Base-by-base conservation (phyloP, 1,284 basidiomycete species). In the Singerocomus rubriflavus region DNA sequence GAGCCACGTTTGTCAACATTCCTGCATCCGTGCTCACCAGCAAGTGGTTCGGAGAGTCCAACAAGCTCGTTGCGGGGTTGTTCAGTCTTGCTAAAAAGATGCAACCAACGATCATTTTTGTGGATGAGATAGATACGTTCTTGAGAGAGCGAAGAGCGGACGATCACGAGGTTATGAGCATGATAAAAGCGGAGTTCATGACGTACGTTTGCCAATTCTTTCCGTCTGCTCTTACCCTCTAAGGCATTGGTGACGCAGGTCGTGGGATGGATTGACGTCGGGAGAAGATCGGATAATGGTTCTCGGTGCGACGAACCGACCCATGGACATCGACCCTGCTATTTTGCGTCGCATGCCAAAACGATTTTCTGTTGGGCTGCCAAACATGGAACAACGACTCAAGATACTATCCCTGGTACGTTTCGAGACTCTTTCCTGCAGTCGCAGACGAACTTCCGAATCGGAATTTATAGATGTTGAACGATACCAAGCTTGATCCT, bases 151-250 rank as follows among this genome's bases (percentile, higher is more conserved):
- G 97, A 55, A 81, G 80, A 38, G 82, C 84, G 47, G 88, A 88
- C 11, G 97, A 99, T 64, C 97, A 99, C 70, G 97, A 99, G 65
- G 96, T 95, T 41, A 98, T 94, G 26, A 93, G 88, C 6, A 98
- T 98, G 94, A 97, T 99, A 85, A 99, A 99, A 74, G 96, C 96
- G 2, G 96, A 99, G 67, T 99, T 99, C 68, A 98, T 99, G 95
- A 97, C 93, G 85, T 93, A 71, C 61, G 90, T 21, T 74, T 12
- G 2, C 16, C 6, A 14, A 37, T 42, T 30, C 6, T 2, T 42
- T 46, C 10, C 4, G 3, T 26, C 3, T 3, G 11, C 32, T 30
- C 36, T 21, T 11, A 7, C 44, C 41, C 27, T 21, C 42, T 56
- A 34, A 52, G 8, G n/a, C 9, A 21, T 35, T 4, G 29, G 32